Base-by-base conservation (phyloP, 345 rosid genomes). In the Salix suchowensis region DNA sequence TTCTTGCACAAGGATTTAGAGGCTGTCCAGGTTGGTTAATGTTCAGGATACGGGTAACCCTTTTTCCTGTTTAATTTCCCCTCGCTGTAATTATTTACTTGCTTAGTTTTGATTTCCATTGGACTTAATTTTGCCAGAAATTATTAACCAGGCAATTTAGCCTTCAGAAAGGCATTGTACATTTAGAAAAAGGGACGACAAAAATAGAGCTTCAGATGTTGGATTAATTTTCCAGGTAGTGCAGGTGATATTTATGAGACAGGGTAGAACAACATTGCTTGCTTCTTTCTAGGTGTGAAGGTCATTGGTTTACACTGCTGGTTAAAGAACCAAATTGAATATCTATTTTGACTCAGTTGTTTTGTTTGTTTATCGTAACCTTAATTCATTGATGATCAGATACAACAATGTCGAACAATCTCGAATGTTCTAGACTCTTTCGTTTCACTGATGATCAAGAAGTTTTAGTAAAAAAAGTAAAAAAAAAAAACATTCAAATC, bases 1-100 rank as follows among this genome's bases (percentile, higher is more conserved):
- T 93, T 93, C 89, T 70, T 95, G 87, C 97, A 93, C 79, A 75
- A 40, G 48, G 89, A 88, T 76, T 44, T 80, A 3, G 83, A 84
- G 69, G 81, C 68, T 68, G 58, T 76, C 19, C 77, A 84, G 88
- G 81, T 86, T 64, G 75, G 86, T 48, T 68, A 73, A 65, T 72
- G 32, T 70, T 48, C 74, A 65, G 9, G 12, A 32, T 30, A 8
- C 36, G 16, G 39, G 19, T 28, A 26, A 14, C 67, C 19, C 9
- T 15, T 28, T 24, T 24, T 64, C 36, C n/a, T 26, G 34, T 30
- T 0, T 26, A 18, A 52, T 52, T 19, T 7, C 60, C 60, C 11
- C 60, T 8, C 24, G 14, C 44, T 23, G 28, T 58, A 58, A 23
- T n/a, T 58, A 23, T n/a, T 4, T 23, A 58, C 14, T 58, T 58